phyloP scores from a whole-genome alignment of 2,329 filamentous ascomycete genomes.

The Paraphoma chrysanthemicola region DNA sequence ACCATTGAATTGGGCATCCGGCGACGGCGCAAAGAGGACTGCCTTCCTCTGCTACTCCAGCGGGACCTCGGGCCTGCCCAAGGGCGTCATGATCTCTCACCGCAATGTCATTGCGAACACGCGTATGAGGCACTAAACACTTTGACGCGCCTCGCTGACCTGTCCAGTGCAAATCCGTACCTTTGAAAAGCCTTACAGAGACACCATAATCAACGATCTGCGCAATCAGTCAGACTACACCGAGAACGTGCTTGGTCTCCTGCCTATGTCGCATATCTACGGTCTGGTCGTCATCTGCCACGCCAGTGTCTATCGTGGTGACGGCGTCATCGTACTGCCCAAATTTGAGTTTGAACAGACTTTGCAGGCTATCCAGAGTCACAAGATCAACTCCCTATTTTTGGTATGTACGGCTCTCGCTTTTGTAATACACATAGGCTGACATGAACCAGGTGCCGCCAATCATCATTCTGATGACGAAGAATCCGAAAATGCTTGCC shows the following conservation, averaged over 20 bases:
- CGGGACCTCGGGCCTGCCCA: conserved; percentile 80
- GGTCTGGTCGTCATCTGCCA: conserved; percentile 75
- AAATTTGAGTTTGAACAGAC: conserved; percentile 77
- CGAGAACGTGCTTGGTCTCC: conserved; percentile 69
- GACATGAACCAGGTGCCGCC: conserved; percentile 69
- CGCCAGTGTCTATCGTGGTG: conserved; percentile 71
- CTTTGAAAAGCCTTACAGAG: conserved; percentile 56
- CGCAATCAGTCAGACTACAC: conserved; percentile 53
- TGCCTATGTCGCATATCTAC: conserved; percentile 85
- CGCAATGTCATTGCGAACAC: conserved; percentile 79
- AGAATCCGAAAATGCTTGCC: conserved; percentile 63
- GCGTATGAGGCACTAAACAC: conserved; percentile 17
- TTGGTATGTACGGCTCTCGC: conserved; percentile 58
- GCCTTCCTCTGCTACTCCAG: conserved; percentile 83
- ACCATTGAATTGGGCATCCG: conserved; percentile 65
- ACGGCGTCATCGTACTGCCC: conserved; percentile 74
- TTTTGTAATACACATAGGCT: conserved; percentile 1
- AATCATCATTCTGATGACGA: conserved; percentile 79
- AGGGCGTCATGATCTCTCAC: conserved; percentile 86
- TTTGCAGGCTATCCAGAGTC: conserved; percentile 69
- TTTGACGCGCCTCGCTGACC: conserved; percentile 3
- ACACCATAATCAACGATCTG: conserved; percentile 45
- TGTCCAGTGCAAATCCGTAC: conserved; percentile 62
- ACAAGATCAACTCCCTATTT: conserved; percentile 71
- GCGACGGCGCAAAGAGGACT: conserved; percentile 71